Evolutionary conservation across 164 flowering plant species (phyloP), one percentile per base, ranked within the genome.

Genomic region (Tetracentron sinense): DNA sequence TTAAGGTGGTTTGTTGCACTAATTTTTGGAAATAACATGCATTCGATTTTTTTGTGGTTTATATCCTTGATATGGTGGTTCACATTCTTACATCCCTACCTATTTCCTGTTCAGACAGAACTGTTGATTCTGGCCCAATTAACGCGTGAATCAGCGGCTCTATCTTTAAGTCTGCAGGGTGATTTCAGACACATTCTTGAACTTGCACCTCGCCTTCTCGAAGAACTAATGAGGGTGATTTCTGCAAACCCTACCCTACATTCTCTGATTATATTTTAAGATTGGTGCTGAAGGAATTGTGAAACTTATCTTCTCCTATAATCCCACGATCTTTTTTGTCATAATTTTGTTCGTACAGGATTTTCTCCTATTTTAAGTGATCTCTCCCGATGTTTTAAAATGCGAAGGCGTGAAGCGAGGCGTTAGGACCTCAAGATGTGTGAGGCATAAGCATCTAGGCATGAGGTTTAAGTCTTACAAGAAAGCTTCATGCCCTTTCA

Each of bases 131-230:
- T 87, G 74, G 96, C 97, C 42, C 96, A 93, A 50, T 80, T 93
- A 68, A 85, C 89, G 50, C 92, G 92, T 56, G 89, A 89, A 73
- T 75, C 82, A 50, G 87, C 78, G 46, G 68, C 80, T 21, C 73
- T 93, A 52, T 59, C 98, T 25, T 80, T 88, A 60, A 69, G 82
- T 51, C 61, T 93, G 77, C 75, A 68, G 33, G 73, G 74, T 69
- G 98, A 93, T 80, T 84, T 86, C 70, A 90, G 72, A 59, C 88
- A 63, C 63, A 81, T 93, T 52, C 80, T 93, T 48, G 90, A 90
- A 79, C 79, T 87, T 72, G 87, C 98, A 61, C 98, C 98, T 70
- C 88, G 95, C 54, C 95, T 93, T 68, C 94, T 93, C 67, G 98
- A 93, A 75, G 98, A 93, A 76, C 73, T 93, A 60, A 79, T 89